These are phyloP conservation scores for Penicillium macrosclerotiorum DNA, from an alignment of 495 filamentous ascomycete genomes.

Conservation along the genomic window DNA sequence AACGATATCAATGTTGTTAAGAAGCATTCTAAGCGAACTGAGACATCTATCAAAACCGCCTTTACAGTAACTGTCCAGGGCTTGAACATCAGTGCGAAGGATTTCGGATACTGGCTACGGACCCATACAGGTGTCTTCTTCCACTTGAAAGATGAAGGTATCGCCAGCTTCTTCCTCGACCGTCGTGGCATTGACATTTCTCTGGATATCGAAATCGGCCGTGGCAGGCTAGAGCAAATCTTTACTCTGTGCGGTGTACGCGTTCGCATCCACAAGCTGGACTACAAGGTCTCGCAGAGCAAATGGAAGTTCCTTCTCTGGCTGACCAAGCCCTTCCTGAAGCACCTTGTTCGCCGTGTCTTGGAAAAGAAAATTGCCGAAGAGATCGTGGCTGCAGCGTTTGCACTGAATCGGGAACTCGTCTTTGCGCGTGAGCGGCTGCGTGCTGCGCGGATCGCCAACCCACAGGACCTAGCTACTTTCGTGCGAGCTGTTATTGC, in stretches of 20 bases:
- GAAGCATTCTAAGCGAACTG: conserved; percentile 65
- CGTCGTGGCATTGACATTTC: conserved; percentile 82
- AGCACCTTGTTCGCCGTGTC: conserved; percentile 72
- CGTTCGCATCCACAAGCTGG: conserved; percentile 82
- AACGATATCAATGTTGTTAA: conserved; percentile 86
- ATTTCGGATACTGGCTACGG: conserved; percentile 77
- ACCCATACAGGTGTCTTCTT: conserved; percentile 66
- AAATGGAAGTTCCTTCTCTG: conserved; percentile 75
- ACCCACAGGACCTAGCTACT: conserved; percentile 73
- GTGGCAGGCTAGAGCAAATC: conserved; percentile 72
- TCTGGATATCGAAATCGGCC: conserved; percentile 75
- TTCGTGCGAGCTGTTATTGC: conserved; percentile 81
- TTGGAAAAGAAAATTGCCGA: conserved; percentile 76
- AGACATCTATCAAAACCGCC: conserved; percentile 62
- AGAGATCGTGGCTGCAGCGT: conserved; percentile 65
- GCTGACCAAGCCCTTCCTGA: conserved; percentile 82
- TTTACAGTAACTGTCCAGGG: conserved; percentile 77
- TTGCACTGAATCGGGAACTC: conserved; percentile 77
- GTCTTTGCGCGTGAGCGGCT: conserved; percentile 83
- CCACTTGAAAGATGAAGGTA: conserved; percentile 73
- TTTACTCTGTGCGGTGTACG: conserved; percentile 71
- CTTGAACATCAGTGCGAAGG: conserved; percentile 75
- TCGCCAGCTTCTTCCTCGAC: conserved; percentile 81
- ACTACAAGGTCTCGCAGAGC: conserved; percentile 70
- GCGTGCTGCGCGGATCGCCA: conserved; percentile 77